A percentile compares a stretch with the other conserved stretches of the same genome.
phyloP scores from a whole-genome alignment of 441 rosid genomes.

The Corymbia calophylla region DNA sequence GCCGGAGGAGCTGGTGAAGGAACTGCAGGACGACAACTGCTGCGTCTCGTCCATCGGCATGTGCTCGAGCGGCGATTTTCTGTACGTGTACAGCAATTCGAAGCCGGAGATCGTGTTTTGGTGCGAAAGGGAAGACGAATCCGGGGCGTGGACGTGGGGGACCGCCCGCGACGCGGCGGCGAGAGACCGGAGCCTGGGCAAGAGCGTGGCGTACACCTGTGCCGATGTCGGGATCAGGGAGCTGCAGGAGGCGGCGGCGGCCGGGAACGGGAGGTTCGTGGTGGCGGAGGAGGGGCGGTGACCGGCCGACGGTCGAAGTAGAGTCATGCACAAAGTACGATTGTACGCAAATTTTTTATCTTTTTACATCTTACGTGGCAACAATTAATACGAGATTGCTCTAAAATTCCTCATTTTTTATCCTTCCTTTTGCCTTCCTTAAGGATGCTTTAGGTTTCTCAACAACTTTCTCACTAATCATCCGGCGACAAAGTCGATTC shows the following conservation, averaged over 20 bases:
- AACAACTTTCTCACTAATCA: not conserved
- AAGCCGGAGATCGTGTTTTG: not conserved
- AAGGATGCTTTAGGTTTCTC: not conserved
- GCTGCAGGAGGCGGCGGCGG: not conserved
- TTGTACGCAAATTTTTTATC: fast-evolving
- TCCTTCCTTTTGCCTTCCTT: not conserved
- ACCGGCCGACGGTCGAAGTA: not conserved
- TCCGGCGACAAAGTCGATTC: not conserved
- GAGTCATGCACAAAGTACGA: not conserved
- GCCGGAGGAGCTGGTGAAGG: slow-evolving; percentile 4
- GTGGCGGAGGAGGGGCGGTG: not conserved
- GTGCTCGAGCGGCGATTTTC: not conserved
- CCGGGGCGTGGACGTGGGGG: not conserved
- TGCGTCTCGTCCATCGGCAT: not conserved
- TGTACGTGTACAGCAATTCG: not conserved
- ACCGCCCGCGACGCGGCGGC: not conserved
- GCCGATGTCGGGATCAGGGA: not conserved
- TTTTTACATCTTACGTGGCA: not conserved
- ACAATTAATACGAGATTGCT: not conserved
- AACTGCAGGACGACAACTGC: not conserved
- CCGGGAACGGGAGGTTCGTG: not conserved
- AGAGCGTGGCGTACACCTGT: not conserved
- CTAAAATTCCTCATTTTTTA: not conserved
- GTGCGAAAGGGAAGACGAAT: not conserved
- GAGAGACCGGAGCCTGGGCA: not conserved